phyloP scores from a whole-genome alignment of 164 flowering plant genomes.

The Umbellularia californica region DNA sequence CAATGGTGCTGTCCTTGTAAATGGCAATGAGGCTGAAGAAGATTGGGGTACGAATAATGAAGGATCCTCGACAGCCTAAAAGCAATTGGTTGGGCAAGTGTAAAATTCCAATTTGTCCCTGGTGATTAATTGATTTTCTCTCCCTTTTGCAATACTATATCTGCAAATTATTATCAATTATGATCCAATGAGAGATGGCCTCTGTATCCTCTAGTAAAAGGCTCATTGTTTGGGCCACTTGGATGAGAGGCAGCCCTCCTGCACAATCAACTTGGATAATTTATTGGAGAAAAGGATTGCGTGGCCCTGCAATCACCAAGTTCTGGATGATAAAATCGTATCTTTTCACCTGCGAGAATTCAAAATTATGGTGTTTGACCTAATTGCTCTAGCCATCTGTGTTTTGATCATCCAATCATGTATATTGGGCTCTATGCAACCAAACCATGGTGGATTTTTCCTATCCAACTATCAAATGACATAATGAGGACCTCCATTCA shows the following conservation, averaged over 20 bases:
- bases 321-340: neutral
- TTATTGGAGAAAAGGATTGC: neutral
- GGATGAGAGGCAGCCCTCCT: neutral
- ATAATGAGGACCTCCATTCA: neutral
- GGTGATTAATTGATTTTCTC: slow-evolving; percentile 71
- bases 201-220: neutral
- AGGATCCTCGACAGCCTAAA: slow-evolving; percentile 89
- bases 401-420: neutral
- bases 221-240: neutral
- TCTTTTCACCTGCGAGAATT: neutral
- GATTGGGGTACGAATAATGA: slow-evolving; percentile 92
- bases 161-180: neutral
- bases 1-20: slow-evolving; percentile 81
- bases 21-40: slow-evolving; percentile 83
- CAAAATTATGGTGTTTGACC: no score
- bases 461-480: neutral
- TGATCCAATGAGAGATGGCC: neutral
- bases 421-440: neutral
- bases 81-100: slow-evolving; percentile 74
- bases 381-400: neutral
- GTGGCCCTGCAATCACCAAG: neutral
- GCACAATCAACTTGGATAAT: neutral
- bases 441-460: neutral
- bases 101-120: slow-evolving; percentile 72
- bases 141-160: slow-evolving; percentile 20